Percentiles rank a stretch among this genome's conserved stretches.
phyloP scores from a whole-genome alignment of 1,284 basidiomycete genomes.

The Puccinia horiana region DNA sequence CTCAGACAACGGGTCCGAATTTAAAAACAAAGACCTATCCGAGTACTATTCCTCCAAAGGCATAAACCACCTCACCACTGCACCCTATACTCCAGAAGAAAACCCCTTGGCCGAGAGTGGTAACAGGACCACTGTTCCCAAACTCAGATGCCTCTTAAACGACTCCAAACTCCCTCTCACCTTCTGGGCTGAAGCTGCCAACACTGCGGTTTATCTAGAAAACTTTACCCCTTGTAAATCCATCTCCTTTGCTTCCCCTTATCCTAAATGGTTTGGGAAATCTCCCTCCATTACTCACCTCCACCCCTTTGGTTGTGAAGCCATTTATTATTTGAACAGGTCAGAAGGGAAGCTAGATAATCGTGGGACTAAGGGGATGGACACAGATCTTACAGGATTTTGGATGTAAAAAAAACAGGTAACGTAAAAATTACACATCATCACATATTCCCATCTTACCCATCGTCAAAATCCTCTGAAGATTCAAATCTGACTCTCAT shows the following conservation, averaged over 20 bases:
- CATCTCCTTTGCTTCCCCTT: too few species aligned
- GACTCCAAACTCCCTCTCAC: neutral
- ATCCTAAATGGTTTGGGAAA: too few species aligned
- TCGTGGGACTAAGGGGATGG: too few species aligned
- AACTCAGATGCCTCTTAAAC: neutral
- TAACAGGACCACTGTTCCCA: neutral
- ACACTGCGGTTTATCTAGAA: slow-evolving; percentile 17
- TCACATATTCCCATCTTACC: neutral
- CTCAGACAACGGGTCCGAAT: slow-evolving; percentile 12
- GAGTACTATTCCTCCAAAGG: neutral
- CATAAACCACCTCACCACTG: too few species aligned
- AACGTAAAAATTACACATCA: neutral
- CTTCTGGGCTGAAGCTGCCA: slow-evolving; percentile 9
- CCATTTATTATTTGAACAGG: neutral
- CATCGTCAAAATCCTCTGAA: neutral
- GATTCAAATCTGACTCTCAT: neutral
- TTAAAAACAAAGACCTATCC: slow-evolving; percentile 2
- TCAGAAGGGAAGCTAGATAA: neutral
- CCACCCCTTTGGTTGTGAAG: neutral
- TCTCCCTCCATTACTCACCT: neutral
- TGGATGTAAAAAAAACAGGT: too few species aligned
- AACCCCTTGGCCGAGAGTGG: neutral
- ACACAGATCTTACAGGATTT: too few species aligned
- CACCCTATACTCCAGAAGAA: slow-evolving; percentile 14
- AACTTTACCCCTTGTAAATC: slow-evolving; percentile 7